Conservation (phyloP, 2,329 filamentous ascomycete genomes). For the Byssothecium circinans region DNA sequence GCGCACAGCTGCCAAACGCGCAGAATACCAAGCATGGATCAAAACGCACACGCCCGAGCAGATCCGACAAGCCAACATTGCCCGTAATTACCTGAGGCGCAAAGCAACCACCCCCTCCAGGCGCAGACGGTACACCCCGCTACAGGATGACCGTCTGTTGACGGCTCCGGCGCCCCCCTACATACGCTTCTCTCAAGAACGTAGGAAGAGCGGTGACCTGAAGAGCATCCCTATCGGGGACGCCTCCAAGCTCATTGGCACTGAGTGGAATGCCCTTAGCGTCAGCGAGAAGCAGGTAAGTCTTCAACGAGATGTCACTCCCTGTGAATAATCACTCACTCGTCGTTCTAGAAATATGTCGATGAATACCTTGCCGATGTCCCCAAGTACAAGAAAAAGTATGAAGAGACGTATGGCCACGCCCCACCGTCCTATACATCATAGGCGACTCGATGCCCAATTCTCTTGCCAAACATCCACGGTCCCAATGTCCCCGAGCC, state of each 20-base stretch:
- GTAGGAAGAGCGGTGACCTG: constrained; percentile 53
- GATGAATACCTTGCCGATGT: constrained; percentile 28
- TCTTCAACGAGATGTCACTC: not conserved
- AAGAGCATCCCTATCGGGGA: constrained; percentile 50
- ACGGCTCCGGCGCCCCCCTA: constrained; percentile 49
- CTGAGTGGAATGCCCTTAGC: constrained; percentile 54
- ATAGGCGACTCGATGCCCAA: not conserved
- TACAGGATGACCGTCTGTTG: constrained; percentile 59
- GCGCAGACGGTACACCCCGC: constrained; percentile 12
- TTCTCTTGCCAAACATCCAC: not conserved
- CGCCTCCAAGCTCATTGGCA: constrained; percentile 41
- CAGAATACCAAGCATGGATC: constrained; percentile 58
- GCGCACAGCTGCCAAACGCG: constrained; percentile 48
- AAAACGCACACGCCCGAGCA: constrained; percentile 56
- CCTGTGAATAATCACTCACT: constrained; percentile 19
- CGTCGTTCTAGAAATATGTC: constrained; percentile 31
- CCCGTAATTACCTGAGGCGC: constrained; percentile 49
- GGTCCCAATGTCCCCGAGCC: too few species aligned
- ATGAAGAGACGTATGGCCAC: not conserved
- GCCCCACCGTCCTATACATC: not conserved
- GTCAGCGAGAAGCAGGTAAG: constrained; percentile 53
- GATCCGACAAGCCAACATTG: constrained; percentile 62
- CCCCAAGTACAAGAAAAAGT: constrained; percentile 16
- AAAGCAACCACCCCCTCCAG: constrained; percentile 1
- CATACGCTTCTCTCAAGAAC: constrained; percentile 50